Base-by-base conservation (phyloP, 2,329 filamentous ascomycete species). In the Berkeleyomyces basicola region DNA sequence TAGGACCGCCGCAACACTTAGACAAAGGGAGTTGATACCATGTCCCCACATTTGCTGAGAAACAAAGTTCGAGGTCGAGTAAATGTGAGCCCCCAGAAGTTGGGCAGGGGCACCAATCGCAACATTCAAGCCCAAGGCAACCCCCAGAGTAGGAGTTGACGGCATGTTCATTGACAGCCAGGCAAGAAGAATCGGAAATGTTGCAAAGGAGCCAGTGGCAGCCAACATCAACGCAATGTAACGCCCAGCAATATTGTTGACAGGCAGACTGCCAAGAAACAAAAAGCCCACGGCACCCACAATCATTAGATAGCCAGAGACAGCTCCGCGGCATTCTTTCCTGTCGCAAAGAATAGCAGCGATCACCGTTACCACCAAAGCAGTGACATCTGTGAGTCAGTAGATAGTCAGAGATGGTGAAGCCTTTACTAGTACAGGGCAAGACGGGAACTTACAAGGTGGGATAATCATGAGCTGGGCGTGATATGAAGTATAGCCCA, bases 101-200 rank as follows among this genome's bases (percentile, higher is more conserved):
- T 88, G 85, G 0, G 86, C 85, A 0, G 84, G 85, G 0, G 84
- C 85, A 58, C 78, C 78, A 39, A 86, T 77, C 1, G 81, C 83
- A 14, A 88, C 80, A 66, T 88, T 88, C 65, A 89, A 72, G 0
- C 85, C 86, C 62, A 88, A 85, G 1, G 85, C 85, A 9, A 89
- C 76, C 0, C 85, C 85, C 0, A 82, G 81, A 0, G 84, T 79
- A 0, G 82, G 81, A 0, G 85, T 87, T 62, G 78, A 82, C 68
- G 80, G 81, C 58, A 87, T 74, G 68, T 89, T 89, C 47, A 81
- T 82, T 7, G 82, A 83, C 5, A 88, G 74, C 85, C 84, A 87
- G n/a, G 84, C 84, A 1, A 87, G 75, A 65, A 89, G 76, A 0
- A 85, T 84, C 0, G 86, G 85, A 55, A 88, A 85, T 66, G 82